These are phyloP conservation scores for Amaranthus cruentus DNA, from an alignment of 148 eudicot genomes.

Conservation along the genomic window DNA sequence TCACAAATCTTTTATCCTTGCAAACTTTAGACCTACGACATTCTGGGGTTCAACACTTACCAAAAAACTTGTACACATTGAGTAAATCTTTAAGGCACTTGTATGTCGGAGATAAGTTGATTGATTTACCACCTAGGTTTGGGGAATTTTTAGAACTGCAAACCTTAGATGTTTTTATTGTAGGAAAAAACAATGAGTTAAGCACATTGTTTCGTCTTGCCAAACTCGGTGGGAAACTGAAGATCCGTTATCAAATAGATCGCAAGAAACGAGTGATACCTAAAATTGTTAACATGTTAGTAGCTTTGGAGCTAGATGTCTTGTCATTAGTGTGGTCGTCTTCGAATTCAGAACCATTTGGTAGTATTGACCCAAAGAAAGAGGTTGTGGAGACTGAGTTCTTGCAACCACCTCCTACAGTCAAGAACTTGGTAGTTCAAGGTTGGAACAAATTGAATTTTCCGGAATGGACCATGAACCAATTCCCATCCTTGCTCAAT, in stretches of 20 bases:
- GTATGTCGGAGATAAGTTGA: neutral
- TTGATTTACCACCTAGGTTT: neutral
- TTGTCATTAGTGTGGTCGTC: no score
- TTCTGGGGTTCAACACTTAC: neutral
- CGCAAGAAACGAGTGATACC: no score
- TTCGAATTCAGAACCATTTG: no score
- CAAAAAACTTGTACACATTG: neutral
- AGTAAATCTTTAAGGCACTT: neutral
- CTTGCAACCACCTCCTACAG: neutral
- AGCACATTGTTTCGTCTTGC: neutral
- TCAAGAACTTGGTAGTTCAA: neutral
- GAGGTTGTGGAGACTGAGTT: neutral
- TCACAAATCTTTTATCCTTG: neutral
- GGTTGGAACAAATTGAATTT: neutral
- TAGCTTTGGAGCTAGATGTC: no score
- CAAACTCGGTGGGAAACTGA: neutral
- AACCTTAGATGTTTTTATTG: neutral
- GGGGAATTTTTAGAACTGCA: neutral
- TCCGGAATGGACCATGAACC: neutral
- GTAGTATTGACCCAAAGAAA: no score
- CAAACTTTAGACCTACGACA: neutral
- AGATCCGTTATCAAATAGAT: neutral
- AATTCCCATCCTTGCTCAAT: neutral
- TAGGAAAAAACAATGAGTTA: neutral
- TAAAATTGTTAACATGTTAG: no score